Evolutionary conservation across 306 rosid genomes (phyloP), one percentile per base, ranked within the genome.

Genomic region (Trifolium fragiferum): DNA sequence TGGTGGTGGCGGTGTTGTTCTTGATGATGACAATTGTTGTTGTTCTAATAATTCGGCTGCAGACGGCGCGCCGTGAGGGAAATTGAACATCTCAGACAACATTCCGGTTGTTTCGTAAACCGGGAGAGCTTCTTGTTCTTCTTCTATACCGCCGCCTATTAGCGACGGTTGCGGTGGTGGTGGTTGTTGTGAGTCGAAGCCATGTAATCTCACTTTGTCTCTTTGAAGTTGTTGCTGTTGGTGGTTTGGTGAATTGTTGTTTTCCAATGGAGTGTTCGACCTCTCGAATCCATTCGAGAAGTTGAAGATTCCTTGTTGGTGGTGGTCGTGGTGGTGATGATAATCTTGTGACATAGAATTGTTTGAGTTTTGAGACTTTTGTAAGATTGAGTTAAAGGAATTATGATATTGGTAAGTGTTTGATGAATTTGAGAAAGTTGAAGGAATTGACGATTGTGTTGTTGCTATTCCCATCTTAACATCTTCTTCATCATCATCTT

Each of bases 281-380:
- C 96, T 86, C 59, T 93, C 96, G 62, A 87, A 93, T 58, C 89
- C 93, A 83, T 93, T 89, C 55, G 96, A 82, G 92, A 89, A 89
- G 80, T 62, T 46, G 85, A 90, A 86, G 84, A 90, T 84, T 82
- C 91, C 89, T 78, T 49, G 35, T 0, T 60, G 66, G 41, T 60
- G 20, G 43, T 60, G 72, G 25, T 37, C 7, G 41, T 85, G 86
- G 70, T 84, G 68, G 51, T 90, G 89, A 44, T 88, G 90, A 79
- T 88, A 91, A 76, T 93, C 93, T 68, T 90, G 93, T 88, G 98
- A 93, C 98, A 93, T 93, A 89, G 98, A 93, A 87, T 84, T 85
- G 19, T 76, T 68, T 58, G 55, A 50, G 57, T 73, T 79, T 74
- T 37, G 69, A 64, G 70, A 40, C 16, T 65, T 65, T 32, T 62